Conservation (phyloP, 2,329 filamentous ascomycete species). For the Aspergillus proliferans region DNA sequence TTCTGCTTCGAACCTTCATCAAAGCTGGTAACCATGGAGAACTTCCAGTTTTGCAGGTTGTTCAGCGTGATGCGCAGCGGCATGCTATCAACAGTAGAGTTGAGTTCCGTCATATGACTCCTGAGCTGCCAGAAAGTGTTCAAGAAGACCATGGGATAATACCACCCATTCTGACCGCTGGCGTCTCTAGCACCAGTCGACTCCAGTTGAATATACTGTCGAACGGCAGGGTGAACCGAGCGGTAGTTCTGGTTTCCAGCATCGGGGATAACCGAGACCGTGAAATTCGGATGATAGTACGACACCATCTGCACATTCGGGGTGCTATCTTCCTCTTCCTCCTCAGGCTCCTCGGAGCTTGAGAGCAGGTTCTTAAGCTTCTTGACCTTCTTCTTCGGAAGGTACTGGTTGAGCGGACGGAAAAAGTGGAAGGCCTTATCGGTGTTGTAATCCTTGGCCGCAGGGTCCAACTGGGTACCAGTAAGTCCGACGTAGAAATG, state of each 20-base stretch:
- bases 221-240: constrained; percentile 64
- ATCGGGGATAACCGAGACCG: constrained; percentile 77
- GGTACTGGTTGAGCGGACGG: constrained; percentile 79
- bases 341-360: constrained; percentile 43
- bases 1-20: constrained; percentile 84
- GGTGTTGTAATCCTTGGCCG: constrained; percentile 63
- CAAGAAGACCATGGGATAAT: constrained; percentile 80
- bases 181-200: constrained; percentile 73
- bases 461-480: constrained; percentile 71
- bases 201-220: constrained; percentile 75
- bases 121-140: constrained; percentile 98
- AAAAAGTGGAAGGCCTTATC: constrained; percentile 75
- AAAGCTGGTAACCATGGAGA: constrained; percentile 73
- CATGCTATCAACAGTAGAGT: constrained; percentile 76
- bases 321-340: constrained; percentile 48
- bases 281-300: constrained; percentile 94
- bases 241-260: constrained; percentile 63
- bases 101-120: constrained; percentile 83
- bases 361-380: constrained; percentile 82
- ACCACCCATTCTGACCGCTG: constrained; percentile 85
- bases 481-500: constrained; percentile 83
- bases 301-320: constrained; percentile 67
- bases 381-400: constrained; percentile 79
- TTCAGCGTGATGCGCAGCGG: constrained; percentile 78
- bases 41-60: constrained; percentile 84